Base-by-base conservation (phyloP, 2,329 filamentous ascomycete species). In the Colletotrichum limetticola region DNA sequence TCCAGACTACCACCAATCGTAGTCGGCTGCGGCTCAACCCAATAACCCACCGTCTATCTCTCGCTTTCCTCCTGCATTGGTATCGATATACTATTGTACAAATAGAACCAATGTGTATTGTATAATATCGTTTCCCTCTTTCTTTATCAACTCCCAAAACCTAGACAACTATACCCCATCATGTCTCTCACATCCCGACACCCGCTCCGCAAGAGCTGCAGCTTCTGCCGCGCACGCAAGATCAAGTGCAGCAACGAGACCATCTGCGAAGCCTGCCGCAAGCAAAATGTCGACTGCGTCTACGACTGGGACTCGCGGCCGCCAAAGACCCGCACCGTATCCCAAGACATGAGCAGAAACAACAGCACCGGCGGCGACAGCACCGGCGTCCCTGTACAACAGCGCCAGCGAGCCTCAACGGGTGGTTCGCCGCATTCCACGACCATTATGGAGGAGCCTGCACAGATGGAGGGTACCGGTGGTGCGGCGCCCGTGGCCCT, bases 181-280 rank as follows among this genome's bases (percentile, higher is more conserved):
- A 68, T 68, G 66, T 61, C 66, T 53, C 56, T 61, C 26, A 37
- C 14, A 14, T 76, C 79, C 16, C 81, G 81, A 67, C 79, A 82
- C 49, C 79, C 80, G 1, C 68, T 82, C 24, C 79, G 81, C 60
- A 77, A 80, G 30, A 82, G 80, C 1, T 83, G 81, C 74, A 78
- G 79, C 66, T 83, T 82, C 65, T 83, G 81, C 74, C 79, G 81
- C n/a, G 80, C 81, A 30, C 77, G 81, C 19, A 83, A 83, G 76
- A 82, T 83, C 76, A 83, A 82, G 66, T 83, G 81, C 72, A 82
- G 80, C 66, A 82, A 82, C 74, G 81, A 81, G 58, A 79, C 79
- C 32, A 83, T 82, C 49, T 83, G 81, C 76, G 79, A 82, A 68
- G 81, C 81, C 30, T 82, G 81, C 58, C 79, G 80, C 53, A 78